These are phyloP conservation scores for Blastocystis sp. DNA, from an alignment of 352 stramenopile species.

Conservation along the genomic window DNA sequence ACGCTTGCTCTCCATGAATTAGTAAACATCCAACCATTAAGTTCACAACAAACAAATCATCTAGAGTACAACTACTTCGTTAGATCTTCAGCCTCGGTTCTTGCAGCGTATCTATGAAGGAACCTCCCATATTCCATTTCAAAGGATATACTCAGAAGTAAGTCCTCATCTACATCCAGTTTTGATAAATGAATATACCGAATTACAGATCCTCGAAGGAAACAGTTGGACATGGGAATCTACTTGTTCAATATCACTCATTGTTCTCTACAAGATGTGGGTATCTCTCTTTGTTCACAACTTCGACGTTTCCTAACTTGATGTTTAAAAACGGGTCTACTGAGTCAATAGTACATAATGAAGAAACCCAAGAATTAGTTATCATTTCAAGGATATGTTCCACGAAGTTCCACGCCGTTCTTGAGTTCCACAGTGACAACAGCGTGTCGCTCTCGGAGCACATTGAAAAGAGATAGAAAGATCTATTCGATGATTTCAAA, in stretches of 20 bases:
- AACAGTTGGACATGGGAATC: slow-evolving; percentile 92
- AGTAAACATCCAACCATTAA: background rate
- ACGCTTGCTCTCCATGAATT: slow-evolving; percentile 1
- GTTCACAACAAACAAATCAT: background rate
- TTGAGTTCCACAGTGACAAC: slow-evolving; percentile 92
- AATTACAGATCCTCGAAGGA: slow-evolving; percentile 92
- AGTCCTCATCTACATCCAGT: slow-evolving; percentile 88
- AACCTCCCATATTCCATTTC: background rate
- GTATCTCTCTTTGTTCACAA: slow-evolving; percentile 89
- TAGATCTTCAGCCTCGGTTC: background rate
- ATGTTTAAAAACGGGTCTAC: slow-evolving; percentile 99
- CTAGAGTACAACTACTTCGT: too few species aligned
- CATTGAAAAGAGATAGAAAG: slow-evolving; percentile 56
- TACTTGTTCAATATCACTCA: slow-evolving; percentile 64
- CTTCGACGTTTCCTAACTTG: slow-evolving; percentile 87
- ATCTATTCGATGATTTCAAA: slow-evolving; percentile 44
- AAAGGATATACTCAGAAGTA: slow-evolving; percentile 71
- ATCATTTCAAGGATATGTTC: slow-evolving; percentile 57
- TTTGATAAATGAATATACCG: slow-evolving; percentile 94
- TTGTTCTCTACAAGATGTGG: slow-evolving; percentile 80
- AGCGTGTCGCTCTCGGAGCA: slow-evolving; percentile 14
- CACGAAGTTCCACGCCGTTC: slow-evolving; percentile 82
- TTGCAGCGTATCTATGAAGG: background rate
- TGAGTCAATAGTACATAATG: slow-evolving; percentile 88
- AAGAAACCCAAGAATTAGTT: slow-evolving; percentile 65